Base-by-base conservation (phyloP, 208 protist genomes). In the Crithidia sp. region DNA sequence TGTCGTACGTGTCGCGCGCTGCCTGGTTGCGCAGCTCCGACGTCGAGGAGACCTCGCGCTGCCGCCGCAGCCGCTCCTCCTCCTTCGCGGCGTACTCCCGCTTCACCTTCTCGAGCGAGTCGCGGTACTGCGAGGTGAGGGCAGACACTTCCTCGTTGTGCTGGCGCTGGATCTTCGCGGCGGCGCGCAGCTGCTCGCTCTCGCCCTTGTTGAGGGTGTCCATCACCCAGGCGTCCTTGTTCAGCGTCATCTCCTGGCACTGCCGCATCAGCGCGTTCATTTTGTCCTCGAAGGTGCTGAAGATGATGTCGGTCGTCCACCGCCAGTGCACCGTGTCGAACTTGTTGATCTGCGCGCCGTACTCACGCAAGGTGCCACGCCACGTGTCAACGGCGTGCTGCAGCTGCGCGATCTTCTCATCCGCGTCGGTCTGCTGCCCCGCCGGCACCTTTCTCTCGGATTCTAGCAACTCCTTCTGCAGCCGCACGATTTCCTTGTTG, bases 1-100 rank as follows among this genome's bases (percentile, higher is more conserved):
- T 37, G 12, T 85, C 79, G 41, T 69, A 84, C 36, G 74, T 58
- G 0, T 75, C 71, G 4, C 71, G 71, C 9, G 73, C 50, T 6
- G 65, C 61, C 45, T 74, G 75, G 58, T 82, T 78, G 47, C 75
- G 76, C 58, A 75, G 61, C 44, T 88, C 80, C 7, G 78, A 77
- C 40, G 14, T 53, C 12, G 60, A 54, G 2, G 71, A 60, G 5
- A 63, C 36, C 39, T 67, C 71, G 37, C 53, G 56, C 58, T 74
- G 60, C 36, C 55, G 39, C 43, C 44, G 41, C 41, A 64, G 2
- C 4, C 54, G 41, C 71, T 76, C 71, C 0, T 49, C 61, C 44
- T 80, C 70, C 58, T 69, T 73, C 8, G 19, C 63, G 4, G 44
- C 67, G 50, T 65, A 70, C 53, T 78, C 71, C 78, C 56, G 63